Percentiles rank a stretch among this genome's conserved stretches.
phyloP scores from a whole-genome alignment of 2,329 filamentous ascomycete genomes.

The Hypocreales sp. region DNA sequence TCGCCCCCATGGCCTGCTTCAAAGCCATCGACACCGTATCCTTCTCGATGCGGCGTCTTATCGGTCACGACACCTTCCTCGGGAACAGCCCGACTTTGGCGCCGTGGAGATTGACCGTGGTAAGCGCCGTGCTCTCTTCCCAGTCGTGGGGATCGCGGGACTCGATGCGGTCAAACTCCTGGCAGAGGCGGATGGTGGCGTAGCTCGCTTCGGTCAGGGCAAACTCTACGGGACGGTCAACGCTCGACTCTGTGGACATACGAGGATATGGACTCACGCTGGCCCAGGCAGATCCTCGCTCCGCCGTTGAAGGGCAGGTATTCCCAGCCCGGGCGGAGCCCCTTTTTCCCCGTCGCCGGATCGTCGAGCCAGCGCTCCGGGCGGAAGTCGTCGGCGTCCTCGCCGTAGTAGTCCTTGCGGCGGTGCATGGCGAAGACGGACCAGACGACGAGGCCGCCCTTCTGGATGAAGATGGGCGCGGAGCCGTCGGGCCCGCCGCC shows the following conservation, averaged over 20 bases:
- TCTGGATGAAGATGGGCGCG: conserved; percentile 38
- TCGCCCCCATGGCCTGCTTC: too few species aligned
- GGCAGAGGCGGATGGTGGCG: not conserved
- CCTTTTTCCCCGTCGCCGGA: not conserved
- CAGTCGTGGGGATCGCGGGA: not conserved
- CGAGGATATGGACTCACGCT: conserved; percentile 17
- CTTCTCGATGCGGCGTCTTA: too few species aligned
- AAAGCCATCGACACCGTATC: too few species aligned
- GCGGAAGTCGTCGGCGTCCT: conserved; percentile 34
- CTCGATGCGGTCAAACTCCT: not conserved
- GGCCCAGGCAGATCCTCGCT: conserved; percentile 58
- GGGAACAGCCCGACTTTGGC: not conserved
- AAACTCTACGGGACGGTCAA: too few species aligned
- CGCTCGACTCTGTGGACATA: not conserved
- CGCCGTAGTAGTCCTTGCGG: conserved; percentile 43
- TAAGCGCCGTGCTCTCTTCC: too few species aligned
- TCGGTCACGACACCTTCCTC: not conserved
- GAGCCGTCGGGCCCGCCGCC: conserved; percentile 49
- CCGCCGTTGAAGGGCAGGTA: conserved; percentile 66
- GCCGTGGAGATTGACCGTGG: not conserved
- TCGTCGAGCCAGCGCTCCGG: conserved; percentile 48
- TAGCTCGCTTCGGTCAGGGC: not conserved
- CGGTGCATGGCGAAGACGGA: conserved; percentile 59
- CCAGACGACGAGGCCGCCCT: conserved; percentile 51
- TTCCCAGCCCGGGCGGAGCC: conserved; percentile 28